phyloP scores from a whole-genome alignment of 1,284 basidiomycete genomes.

The Vanrija sp. region DNA sequence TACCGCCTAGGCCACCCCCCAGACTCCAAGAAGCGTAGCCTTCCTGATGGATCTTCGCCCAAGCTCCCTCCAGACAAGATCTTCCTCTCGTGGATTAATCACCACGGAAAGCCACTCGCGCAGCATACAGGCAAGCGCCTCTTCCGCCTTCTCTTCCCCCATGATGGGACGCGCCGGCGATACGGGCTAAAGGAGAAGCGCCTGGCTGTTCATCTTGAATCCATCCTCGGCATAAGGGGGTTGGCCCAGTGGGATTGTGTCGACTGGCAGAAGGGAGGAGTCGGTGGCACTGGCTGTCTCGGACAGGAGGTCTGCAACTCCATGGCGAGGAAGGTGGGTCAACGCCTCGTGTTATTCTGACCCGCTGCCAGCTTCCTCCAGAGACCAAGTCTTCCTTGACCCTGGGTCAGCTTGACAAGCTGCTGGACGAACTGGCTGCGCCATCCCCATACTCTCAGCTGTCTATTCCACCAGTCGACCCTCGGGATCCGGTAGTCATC shows the following conservation, averaged over 20 bases:
- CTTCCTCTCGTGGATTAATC: conserved; percentile 39
- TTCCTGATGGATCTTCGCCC: neutral
- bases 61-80: conserved; percentile 20
- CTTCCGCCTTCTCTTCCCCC: conserved; percentile 74
- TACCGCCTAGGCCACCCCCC: conserved; percentile 38
- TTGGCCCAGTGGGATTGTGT: conserved; percentile 56
- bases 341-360: neutral
- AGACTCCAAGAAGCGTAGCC: conserved; percentile 2
- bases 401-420: conserved; percentile 56
- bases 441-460: conserved; percentile 60
- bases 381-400: conserved; percentile 24
- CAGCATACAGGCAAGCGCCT: conserved; percentile 46
- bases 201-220: conserved; percentile 58
- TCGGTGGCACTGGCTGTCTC: conserved; percentile 60
- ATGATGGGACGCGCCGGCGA: conserved; percentile 65
- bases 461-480: conserved; percentile 13
- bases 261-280: conserved; percentile 15
- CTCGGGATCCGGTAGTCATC: conserved; percentile 6
- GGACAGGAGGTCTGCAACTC: conserved; percentile 61
- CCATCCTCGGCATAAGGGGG: conserved; percentile 52
- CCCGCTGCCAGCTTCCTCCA: neutral
- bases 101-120: conserved; percentile 27
- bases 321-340: conserved; percentile 24
- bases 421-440: conserved; percentile 69
- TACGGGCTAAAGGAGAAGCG: conserved; percentile 69